A percentile compares a stretch with the other conserved stretches of the same genome.
Evolutionary conservation across 768 basidiomycete species (phyloP).

Genomic region (Antrodiella citrinella): DNA sequence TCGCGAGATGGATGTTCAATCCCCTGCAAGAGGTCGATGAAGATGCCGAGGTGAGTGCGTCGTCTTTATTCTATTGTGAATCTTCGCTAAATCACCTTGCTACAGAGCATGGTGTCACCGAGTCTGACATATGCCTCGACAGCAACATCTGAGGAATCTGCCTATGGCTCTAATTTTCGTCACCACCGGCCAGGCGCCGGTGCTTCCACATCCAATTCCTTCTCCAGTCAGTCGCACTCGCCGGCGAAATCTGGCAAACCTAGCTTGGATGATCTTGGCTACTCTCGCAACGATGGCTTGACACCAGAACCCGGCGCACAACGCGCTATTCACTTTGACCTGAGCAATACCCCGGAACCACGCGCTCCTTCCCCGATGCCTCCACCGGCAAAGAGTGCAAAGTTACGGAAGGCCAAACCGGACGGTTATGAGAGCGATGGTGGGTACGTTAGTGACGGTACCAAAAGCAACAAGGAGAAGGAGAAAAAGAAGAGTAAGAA

Average conservation of each 20-base stretch:
- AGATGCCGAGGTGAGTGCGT: slow-evolving; percentile 29
- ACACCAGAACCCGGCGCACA: not conserved
- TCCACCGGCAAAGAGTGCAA: slow-evolving; percentile 19
- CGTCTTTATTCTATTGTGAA: too few species aligned
- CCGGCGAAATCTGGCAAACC: not conserved
- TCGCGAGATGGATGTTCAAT: slow-evolving; percentile 69
- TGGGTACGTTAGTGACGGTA: slow-evolving; percentile 40
- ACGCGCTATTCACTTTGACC: slow-evolving; percentile 21
- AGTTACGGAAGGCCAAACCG: slow-evolving; percentile 34
- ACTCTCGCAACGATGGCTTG: slow-evolving; percentile 2
- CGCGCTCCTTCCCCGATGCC: slow-evolving; percentile 9
- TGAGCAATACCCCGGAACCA: slow-evolving; percentile 22
- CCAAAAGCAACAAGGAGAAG: slow-evolving; percentile 22
- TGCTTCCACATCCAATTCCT: slow-evolving; percentile 5
- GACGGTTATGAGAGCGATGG: slow-evolving; percentile 50
- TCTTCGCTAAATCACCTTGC: not conserved
- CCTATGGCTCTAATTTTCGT: slow-evolving; percentile 15
- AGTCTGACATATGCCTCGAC: slow-evolving; percentile 33
- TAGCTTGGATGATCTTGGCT: not conserved
- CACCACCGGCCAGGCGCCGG: slow-evolving; percentile 16
- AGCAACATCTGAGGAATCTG: slow-evolving; percentile 35
- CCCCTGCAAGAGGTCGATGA: slow-evolving; percentile 51
- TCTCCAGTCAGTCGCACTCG: slow-evolving; percentile 5
- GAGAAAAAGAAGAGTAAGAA: slow-evolving; percentile 20
- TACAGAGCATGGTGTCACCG: slow-evolving; percentile 22